Base-by-base conservation (phyloP, 768 basidiomycete species). In the Pluteus cervinus region DNA sequence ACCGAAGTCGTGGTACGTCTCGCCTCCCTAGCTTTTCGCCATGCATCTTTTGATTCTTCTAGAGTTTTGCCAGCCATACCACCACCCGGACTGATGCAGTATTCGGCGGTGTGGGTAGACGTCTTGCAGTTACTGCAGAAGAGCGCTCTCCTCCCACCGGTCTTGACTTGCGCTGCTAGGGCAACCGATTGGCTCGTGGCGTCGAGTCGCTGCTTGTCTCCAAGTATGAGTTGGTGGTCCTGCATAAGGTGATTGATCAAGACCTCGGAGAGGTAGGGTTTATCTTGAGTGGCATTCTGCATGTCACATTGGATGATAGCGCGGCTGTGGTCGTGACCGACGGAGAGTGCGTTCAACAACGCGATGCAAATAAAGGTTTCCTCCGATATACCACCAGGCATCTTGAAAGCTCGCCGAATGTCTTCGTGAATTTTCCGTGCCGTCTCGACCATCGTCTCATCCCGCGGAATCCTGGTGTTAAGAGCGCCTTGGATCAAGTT, bases 1-100 rank as follows among this genome's bases (percentile, higher is more conserved):
- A n/a, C n/a, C n/a, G n/a, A n/a, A n/a, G n/a, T n/a, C n/a, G n/a
- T n/a, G n/a, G n/a, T n/a, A n/a, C n/a, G n/a, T n/a, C n/a, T n/a
- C n/a, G n/a, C n/a, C n/a, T n/a, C n/a, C n/a, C n/a, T n/a, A n/a
- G n/a, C n/a, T n/a, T 35, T 17, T 3, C 17, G 33, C 2, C 33
- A 11, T 16, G 33, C 33, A 9, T 17, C 3, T 11, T 35, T 35
- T 5, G 5, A 23, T 14, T 32, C 44, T 7, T 26, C 28, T 11
- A 44, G 22, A 8, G 32, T 36, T 36, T 40, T 29, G n/a, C 47
- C 21, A 24, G 32, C 32, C 42, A 40, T 29, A 15, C 47, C 45
- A 17, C 43, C 33, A 16, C 39, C 40, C 21, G 43, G 18, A 3
- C 26, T 25, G 34, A 41, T 32, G 24, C 43, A 44, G 14, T 11